Percentiles rank a stretch among this genome's conserved stretches.
These are phyloP conservation scores for Haplosporangium sp. DNA, from an alignment of 371 early-diverging fungal genomes.

Conservation along the genomic window DNA sequence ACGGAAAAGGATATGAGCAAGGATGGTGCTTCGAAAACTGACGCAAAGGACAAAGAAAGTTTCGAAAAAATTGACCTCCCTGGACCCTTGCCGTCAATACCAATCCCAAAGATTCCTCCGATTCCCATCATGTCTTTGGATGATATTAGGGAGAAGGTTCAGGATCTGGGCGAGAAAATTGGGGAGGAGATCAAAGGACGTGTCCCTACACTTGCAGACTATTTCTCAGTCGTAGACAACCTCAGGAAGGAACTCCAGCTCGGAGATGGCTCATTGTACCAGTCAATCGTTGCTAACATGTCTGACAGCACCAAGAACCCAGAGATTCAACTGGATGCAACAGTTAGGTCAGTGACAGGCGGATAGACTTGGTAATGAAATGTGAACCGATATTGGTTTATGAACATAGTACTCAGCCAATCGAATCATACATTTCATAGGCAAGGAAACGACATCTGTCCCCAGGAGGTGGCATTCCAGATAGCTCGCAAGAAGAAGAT, in stretches of 20 bases:
- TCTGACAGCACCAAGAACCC: slow-evolving; percentile 50
- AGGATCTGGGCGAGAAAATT: slow-evolving; percentile 34
- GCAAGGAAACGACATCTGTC: slow-evolving; percentile 57
- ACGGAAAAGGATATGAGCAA: slow-evolving; percentile 8
- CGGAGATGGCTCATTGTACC: slow-evolving; percentile 52
- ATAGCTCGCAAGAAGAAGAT: slow-evolving; percentile 60
- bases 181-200: slow-evolving; percentile 52
- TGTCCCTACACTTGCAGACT: slow-evolving; percentile 49
- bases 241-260: slow-evolving; percentile 44
- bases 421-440: slow-evolving; percentile 16
- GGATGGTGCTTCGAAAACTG: neutral
- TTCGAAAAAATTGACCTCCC: slow-evolving; percentile 36
- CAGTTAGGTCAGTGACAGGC: slow-evolving; percentile 26
- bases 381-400: too few species aligned
- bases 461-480: slow-evolving; percentile 64
- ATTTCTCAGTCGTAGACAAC: slow-evolving; percentile 32
- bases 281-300: slow-evolving; percentile 50
- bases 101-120: slow-evolving; percentile 37
- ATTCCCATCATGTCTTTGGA: slow-evolving; percentile 30
- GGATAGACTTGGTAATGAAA: neutral
- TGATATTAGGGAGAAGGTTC: slow-evolving; percentile 41
- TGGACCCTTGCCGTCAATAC: slow-evolving; percentile 42
- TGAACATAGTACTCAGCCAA: too few species aligned
- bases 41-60: slow-evolving; percentile 5
- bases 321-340: slow-evolving; percentile 50